Conservation (phyloP, 352 stramenopile species). For the Pythium dissotocum region DNA sequence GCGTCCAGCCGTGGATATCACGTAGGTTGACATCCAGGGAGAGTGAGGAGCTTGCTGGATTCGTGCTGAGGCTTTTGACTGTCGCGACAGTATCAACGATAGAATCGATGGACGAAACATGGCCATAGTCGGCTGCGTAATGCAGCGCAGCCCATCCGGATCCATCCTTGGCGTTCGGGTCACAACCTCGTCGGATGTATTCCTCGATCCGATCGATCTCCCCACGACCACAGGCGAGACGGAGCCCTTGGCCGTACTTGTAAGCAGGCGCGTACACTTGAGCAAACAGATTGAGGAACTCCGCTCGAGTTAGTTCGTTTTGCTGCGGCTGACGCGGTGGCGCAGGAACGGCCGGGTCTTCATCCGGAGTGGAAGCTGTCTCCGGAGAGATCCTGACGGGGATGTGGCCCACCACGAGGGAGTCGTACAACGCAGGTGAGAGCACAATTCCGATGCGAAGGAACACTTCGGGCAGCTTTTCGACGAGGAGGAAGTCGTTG, state of each 20-base stretch:
- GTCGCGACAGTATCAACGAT: conserved; percentile 29
- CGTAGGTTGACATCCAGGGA: conserved; percentile 42
- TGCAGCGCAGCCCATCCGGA: conserved; percentile 65
- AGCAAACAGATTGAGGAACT: conserved; percentile 62
- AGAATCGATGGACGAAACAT: conserved; percentile 41
- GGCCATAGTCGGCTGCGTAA: conserved; percentile 67
- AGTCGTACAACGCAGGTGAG: conserved; percentile 34
- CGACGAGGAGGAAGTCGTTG: conserved; percentile 24
- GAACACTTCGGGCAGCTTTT: conserved; percentile 40
- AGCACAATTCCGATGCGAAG: conserved; percentile 27
- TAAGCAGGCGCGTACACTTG: conserved; percentile 64
- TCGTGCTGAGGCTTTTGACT: conserved; percentile 16
- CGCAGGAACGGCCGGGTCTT: conserved; percentile 8
- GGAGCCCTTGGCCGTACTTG: conserved; percentile 70
- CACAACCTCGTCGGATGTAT: conserved; percentile 54
- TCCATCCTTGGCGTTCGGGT: conserved; percentile 61
- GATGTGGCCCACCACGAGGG: conserved; percentile 39
- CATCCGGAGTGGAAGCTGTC: neutral
- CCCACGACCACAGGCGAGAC: conserved; percentile 56
- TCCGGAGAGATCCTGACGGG: conserved; percentile 12
- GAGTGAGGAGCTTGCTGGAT: conserved; percentile 3
- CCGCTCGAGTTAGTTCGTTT: conserved; percentile 29
- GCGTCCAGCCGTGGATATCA: conserved; percentile 54
- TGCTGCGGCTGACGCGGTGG: neutral
- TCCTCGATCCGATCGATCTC: conserved; percentile 45